Base-by-base conservation (phyloP, 108 stramenopile genomes). In the Nitzschia putrida region DNA sequence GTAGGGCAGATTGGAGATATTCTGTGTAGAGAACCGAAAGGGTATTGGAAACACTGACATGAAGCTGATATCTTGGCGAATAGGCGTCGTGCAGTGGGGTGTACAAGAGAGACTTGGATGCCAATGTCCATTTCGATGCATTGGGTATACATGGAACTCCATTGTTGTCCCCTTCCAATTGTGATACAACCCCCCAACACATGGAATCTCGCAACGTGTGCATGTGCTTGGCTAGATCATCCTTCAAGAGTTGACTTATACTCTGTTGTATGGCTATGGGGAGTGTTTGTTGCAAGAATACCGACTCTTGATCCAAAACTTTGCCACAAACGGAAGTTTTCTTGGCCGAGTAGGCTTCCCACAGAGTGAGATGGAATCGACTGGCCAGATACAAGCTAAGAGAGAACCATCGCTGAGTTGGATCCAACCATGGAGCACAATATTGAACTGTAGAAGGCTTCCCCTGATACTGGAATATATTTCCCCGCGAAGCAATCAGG, bases 331-430 rank as follows among this genome's bases (percentile, higher is more conserved):
- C 7, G 51, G 12, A 0, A 8, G 38, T 72, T 44, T 68, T 74
- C 41, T 42, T 44, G 23, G 23, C 53, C 34, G 44, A 11, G n/a
- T 44, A 66, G 1, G 37, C 44, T 64, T 80, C 71, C 88, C 88
- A 88, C 16, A 93, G 79, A 16, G 88, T 71, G 22, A 84, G 71
- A 59, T 90, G 87, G 53, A 74, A 88, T 55, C 89, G 75, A 80
- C 87, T 84, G 45, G 89, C 80, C 26, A 93, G 70, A 64, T 85
- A 93, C 76, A 84, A 80, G 24, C 85, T 76, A 7, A 93, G 69
- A 7, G 92, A 84, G 64, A 93, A 90, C 89, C 89, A 93, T 43
- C 81, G 74, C 53, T 74, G 52, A 7, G 82, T 85, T 21, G 89
- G 89, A 59, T 84, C 59, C 39, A 93, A 73, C 92, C 92, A 93